Percentiles rank a stretch among this genome's conserved stretches.
Conservation (phyloP, 805 yeast genomes). For the Suhomyces vadensis region DNA sequence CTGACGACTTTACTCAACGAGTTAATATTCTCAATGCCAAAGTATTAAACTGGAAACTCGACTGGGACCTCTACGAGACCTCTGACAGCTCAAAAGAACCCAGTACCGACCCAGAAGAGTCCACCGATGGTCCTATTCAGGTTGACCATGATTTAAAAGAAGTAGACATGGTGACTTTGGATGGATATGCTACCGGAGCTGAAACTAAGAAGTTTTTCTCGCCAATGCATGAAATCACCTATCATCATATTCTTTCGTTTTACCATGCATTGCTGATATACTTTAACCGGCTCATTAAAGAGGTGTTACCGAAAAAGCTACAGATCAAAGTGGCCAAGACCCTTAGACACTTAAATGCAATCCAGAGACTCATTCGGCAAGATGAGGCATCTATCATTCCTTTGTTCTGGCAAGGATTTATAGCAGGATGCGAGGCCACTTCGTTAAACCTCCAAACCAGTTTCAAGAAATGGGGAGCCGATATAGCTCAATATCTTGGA, state of each 20-base stretch:
- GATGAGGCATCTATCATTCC: constrained; percentile 68
- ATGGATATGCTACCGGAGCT: constrained; percentile 11
- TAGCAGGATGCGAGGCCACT: constrained; percentile 80
- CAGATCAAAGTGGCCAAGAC: constrained; percentile 64
- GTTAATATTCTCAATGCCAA: constrained; percentile 23
- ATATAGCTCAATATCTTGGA: constrained; percentile 56
- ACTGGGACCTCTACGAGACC: constrained; percentile 59
- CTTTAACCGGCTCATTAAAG: constrained; percentile 63
- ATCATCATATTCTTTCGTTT: constrained; percentile 79
- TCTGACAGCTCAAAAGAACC: constrained; percentile 12
- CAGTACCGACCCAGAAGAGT: constrained; percentile 6
- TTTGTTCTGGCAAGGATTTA: constrained; percentile 84
- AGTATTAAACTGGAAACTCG: constrained; percentile 61
- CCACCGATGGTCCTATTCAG: constrained; percentile 9
- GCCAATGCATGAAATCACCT: constrained; percentile 67
- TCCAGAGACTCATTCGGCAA: constrained; percentile 56
- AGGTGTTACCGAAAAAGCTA: constrained; percentile 53
- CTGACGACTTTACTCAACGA: constrained; percentile 38
- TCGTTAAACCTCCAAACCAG: constrained; percentile 59
- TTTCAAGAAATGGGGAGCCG: constrained; percentile 73
- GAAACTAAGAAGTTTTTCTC: constrained; percentile 41
- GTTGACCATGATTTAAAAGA: constrained; percentile 14
- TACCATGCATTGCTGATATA: constrained; percentile 72
- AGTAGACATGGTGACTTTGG: constrained; percentile 11
- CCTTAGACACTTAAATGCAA: constrained; percentile 60